Evolutionary conservation across 2,329 filamentous ascomycete genomes (phyloP).

Genomic region (Phyllosticta capitalensis): DNA sequence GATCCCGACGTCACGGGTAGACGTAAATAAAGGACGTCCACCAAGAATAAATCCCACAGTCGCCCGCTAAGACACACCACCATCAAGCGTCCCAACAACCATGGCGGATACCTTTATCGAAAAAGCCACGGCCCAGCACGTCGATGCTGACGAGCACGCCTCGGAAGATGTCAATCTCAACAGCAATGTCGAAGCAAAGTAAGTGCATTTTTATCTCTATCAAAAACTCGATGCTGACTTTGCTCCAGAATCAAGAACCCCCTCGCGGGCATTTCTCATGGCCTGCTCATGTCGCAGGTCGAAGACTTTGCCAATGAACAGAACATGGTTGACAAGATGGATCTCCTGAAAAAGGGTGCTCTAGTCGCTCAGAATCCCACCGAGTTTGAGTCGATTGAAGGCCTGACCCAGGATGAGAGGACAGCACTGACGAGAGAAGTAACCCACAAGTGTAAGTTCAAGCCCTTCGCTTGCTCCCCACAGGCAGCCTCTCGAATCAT

Average conservation of each 20-base stretch:
- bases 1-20: not conserved
- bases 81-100: not conserved
- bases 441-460: conserved; percentile 52
- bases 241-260: conserved; percentile 44
- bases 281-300: conserved; percentile 44
- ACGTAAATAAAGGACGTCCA: not conserved
- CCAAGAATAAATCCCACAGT: not conserved
- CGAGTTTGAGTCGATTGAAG: conserved; percentile 52
- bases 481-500: not conserved
- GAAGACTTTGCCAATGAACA: conserved; percentile 53
- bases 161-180: conserved; percentile 11
- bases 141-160: conserved; percentile 2
- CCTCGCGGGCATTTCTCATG: conserved; percentile 45
- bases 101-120: conserved; percentile 6
- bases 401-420: conserved; percentile 52
- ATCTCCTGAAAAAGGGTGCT: conserved; percentile 57
- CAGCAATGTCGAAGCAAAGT: conserved; percentile 11
- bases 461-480: conserved; percentile 26
- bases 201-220: not conserved
- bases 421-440: conserved; percentile 51
- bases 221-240: not conserved
- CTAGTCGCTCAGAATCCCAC: conserved; percentile 63
- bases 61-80: not conserved
- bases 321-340: conserved; percentile 48
- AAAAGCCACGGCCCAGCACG: conserved; percentile 2